Conservation (phyloP, 805 yeast genomes). For the Saccharomyces cerevisiae region DNA sequence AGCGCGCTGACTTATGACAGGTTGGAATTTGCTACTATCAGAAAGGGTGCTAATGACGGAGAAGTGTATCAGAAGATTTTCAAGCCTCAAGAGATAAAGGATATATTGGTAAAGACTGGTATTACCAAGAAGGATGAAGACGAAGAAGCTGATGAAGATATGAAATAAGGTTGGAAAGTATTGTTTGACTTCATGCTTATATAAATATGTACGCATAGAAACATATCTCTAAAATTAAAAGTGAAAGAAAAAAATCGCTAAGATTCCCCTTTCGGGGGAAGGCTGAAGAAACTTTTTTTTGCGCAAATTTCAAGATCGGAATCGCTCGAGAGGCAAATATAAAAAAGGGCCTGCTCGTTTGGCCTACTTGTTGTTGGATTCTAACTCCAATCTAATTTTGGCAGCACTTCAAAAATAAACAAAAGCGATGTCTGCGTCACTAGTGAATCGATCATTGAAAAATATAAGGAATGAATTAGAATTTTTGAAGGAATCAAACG, state of each 20-base stretch:
- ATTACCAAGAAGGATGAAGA: conserved; percentile 53
- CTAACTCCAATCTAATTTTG: not conserved
- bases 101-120: conserved; percentile 62
- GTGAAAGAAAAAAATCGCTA: too few species aligned
- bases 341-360: not conserved
- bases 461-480: conserved; percentile 71
- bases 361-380: not conserved
- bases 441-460: conserved; percentile 67
- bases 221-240: not conserved
- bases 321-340: not conserved
- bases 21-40: conserved; percentile 84
- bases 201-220: not conserved
- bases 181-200: not conserved
- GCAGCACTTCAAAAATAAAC: not conserved
- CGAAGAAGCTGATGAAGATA: conserved; percentile 26
- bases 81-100: conserved; percentile 70
- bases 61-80: conserved; percentile 63
- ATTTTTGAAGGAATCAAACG: conserved; percentile 64
- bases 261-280: not conserved
- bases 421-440: conserved; percentile 38
- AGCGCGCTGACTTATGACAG: conserved; percentile 80
- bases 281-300: not conserved
- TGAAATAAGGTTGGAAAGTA: conserved; percentile 13
- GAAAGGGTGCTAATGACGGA: conserved; percentile 38
- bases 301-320: not conserved